Percentiles rank a stretch among this genome's conserved stretches.
Evolutionary conservation across 2,329 filamentous ascomycete genomes (phyloP).

Genomic region (Verticillium nonalfalfae): DNA sequence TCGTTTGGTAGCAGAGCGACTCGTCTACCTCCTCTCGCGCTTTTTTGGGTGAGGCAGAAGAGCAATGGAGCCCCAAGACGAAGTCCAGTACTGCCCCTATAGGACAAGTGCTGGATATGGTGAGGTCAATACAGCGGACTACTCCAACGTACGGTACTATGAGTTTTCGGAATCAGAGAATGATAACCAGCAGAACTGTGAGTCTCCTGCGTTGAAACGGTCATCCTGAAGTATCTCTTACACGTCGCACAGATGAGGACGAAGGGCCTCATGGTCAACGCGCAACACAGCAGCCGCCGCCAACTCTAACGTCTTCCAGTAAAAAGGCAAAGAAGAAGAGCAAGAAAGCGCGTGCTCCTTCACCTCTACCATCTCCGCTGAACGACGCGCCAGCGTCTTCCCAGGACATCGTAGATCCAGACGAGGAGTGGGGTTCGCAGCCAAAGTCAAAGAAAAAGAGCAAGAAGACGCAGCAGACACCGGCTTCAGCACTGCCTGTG

Average conservation of each 20-base stretch:
- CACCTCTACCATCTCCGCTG: neutral
- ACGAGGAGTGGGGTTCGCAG: neutral
- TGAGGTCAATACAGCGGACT: constrained; percentile 35
- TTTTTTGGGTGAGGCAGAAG: neutral
- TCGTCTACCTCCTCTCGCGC: neutral
- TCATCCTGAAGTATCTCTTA: neutral
- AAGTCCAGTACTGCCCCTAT: constrained; percentile 30
- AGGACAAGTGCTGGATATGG: constrained; percentile 23
- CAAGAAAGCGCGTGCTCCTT: constrained; percentile 8
- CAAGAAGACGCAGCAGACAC: constrained; percentile 8
- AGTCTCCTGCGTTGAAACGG: neutral
- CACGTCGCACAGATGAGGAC: neutral
- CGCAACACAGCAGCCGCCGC: constrained; percentile 5
- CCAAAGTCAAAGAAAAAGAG: constrained; percentile 13
- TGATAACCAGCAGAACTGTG: neutral
- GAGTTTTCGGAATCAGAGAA: constrained; percentile 31
- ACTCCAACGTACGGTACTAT: constrained; percentile 34
- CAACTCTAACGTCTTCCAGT: constrained; percentile 1
- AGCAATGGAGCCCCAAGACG: constrained; percentile 30
- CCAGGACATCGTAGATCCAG: neutral
- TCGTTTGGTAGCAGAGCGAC: neutral
- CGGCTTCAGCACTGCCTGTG: neutral
- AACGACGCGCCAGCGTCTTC: neutral
- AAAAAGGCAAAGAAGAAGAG: constrained; percentile 14
- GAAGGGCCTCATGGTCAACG: constrained; percentile 4